These are phyloP conservation scores for Mortierella sp. DNA, from an alignment of 371 early-diverging fungal genomes.

Conservation along the genomic window DNA sequence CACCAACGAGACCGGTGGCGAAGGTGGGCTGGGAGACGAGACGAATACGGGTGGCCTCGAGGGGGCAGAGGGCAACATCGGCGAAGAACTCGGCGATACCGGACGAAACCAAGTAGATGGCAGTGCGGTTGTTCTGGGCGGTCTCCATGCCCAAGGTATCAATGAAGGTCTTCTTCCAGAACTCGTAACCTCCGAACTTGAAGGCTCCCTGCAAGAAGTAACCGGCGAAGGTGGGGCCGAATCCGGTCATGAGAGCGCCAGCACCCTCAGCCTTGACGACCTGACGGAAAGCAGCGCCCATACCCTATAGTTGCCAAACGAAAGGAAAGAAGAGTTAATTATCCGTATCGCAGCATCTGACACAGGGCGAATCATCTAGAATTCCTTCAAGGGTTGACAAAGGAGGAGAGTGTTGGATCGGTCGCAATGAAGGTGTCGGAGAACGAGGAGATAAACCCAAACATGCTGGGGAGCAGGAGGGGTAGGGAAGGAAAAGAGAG, in stretches of 20 bases:
- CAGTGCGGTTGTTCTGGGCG: constrained; percentile 85
- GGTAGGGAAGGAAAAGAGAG: neutral
- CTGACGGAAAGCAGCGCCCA: constrained; percentile 85
- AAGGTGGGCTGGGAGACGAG: constrained; percentile 82
- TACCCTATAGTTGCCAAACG: constrained; percentile 31
- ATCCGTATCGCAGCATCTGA: neutral
- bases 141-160: constrained; percentile 81
- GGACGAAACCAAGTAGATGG: constrained; percentile 85
- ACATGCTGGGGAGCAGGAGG: neutral
- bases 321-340: neutral
- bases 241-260: constrained; percentile 88
- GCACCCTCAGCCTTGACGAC: constrained; percentile 87
- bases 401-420: neutral
- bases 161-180: constrained; percentile 87
- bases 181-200: constrained; percentile 94
- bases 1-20: constrained; percentile 74
- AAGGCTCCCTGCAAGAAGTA: constrained; percentile 88
- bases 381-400: neutral
- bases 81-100: constrained; percentile 95
- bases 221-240: constrained; percentile 87
- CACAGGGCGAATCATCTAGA: neutral
- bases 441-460: neutral
- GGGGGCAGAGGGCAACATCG: constrained; percentile 88
- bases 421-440: neutral
- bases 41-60: constrained; percentile 86